Evolutionary conservation across 768 basidiomycete genomes (phyloP), one percentile per base, ranked within the genome.

Genomic region (Suillus lakei): DNA sequence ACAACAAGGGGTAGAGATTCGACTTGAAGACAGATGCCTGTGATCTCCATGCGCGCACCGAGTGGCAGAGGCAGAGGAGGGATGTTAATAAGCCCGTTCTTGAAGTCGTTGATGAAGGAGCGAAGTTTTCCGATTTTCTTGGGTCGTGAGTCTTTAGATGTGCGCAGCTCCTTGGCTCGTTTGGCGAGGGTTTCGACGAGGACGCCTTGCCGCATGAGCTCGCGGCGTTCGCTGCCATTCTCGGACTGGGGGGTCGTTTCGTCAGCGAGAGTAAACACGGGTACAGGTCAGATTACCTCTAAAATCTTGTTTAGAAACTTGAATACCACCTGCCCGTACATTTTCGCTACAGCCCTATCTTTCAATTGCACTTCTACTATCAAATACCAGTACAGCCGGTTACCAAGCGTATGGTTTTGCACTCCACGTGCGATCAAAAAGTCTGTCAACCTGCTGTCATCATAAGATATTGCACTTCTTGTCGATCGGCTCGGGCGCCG

Each of bases 121-220:
- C 92, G 91, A 8, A 99, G 83, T 72, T 96, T 96, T 69, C 98
- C 97, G 68, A 99, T 98, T 82, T 98, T 99, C 84, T 97, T 99
- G 13, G 94, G 95, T 9, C 97, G 87, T 4, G 93, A 87, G 72
- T 99, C 97, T 73, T 98, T 99, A 0, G 92, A 95, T 7, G 85
- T 88, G 30, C 95, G 89, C 1, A 98, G 83, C 66, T 98, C 95
- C 67, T 88, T 88, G 0, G 98, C 96, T 34, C 92, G 88, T 66
- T 91, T 90, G 0, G 92, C 92, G 2, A 99, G 83, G 2, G 89
- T 90, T 53, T 93, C 91, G 26, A 99, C 88, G 62, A 99, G 86
- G 46, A 96, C 88, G 5, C 91, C 95, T 78, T 99, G 98, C 18
- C 96, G 86, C 77, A 98, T 88, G n/a, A 93, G 83, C 68, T 96